Evolutionary conservation across 2,329 filamentous ascomycete genomes (phyloP).

Genomic region (Pseudocercospora crystallina): DNA sequence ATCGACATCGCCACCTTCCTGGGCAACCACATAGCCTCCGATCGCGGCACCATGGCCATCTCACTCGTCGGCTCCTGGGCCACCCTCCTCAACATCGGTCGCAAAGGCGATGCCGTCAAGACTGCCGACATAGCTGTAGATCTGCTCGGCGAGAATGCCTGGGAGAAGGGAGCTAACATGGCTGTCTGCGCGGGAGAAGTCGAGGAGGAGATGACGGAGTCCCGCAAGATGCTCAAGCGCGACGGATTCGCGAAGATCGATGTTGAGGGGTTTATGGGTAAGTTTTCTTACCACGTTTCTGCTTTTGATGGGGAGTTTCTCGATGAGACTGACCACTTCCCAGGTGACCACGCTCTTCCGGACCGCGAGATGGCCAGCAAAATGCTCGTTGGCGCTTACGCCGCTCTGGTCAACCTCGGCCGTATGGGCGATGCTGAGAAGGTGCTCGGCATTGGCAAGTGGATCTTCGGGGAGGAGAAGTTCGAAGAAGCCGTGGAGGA

Average conservation of each 20-base stretch:
- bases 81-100: slow-evolving; percentile 6
- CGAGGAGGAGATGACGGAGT: not conserved
- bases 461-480: slow-evolving; percentile 3
- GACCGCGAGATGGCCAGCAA: no score
- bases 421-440: slow-evolving; percentile 15
- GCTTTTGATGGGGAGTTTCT: no score
- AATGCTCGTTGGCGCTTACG: slow-evolving; percentile 7
- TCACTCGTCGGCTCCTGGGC: slow-evolving; percentile 9
- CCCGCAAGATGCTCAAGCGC: not conserved
- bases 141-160: slow-evolving; percentile 2
- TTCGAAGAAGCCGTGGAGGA: no score
- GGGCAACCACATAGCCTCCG: not conserved
- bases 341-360: no score
- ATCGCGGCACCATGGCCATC: no score
- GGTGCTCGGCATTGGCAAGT: slow-evolving; percentile 4
- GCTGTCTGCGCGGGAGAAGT: not conserved
- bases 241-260: slow-evolving; percentile 4
- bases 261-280: slow-evolving; percentile 2
- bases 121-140: slow-evolving; percentile 5
- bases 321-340: no score
- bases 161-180: not conserved
- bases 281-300: not conserved
- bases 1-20: not conserved
- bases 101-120: slow-evolving; percentile 16
- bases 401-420: slow-evolving; percentile 5